These are phyloP conservation scores for Termitomyces sp. DNA, from an alignment of 768 basidiomycete genomes.

Conservation along the genomic window DNA sequence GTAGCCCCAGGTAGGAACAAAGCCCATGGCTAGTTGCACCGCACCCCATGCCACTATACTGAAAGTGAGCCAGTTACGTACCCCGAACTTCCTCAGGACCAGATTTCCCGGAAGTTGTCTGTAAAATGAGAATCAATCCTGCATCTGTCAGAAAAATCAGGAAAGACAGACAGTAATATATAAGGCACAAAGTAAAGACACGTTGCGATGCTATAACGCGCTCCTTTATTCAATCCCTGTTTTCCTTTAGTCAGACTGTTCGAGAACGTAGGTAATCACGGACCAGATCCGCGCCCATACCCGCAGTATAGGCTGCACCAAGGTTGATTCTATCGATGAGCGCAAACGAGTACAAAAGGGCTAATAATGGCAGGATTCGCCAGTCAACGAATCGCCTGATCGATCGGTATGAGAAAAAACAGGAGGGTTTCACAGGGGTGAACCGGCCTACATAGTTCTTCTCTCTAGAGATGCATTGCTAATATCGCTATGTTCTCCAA, in stretches of 20 bases:
- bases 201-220: conserved; percentile 35
- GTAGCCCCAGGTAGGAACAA: conserved; percentile 33
- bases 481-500: conserved; percentile 3
- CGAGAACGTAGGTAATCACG: neutral
- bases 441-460: conserved; percentile 27
- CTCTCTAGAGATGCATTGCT: conserved; percentile 25
- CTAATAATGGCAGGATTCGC: conserved; percentile 36
- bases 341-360: conserved; percentile 34
- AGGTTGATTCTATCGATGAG: conserved; percentile 40
- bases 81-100: conserved; percentile 35
- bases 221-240: conserved; percentile 26
- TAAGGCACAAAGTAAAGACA: conserved; percentile 41
- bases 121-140: conserved; percentile 1
- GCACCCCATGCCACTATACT: conserved; percentile 37
- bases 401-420: neutral
- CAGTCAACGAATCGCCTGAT: conserved; percentile 34
- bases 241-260: conserved; percentile 2
- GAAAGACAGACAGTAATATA: conserved; percentile 29
- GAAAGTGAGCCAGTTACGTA: conserved; percentile 38
- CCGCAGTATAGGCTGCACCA: conserved; percentile 35
- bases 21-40: conserved; percentile 40
- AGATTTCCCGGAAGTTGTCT: conserved; percentile 43
- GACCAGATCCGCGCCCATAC: conserved; percentile 36
- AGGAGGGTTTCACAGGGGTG: neutral
- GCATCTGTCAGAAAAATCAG: neutral